Evolutionary conservation across 1,284 basidiomycete species (phyloP).

Genomic region (Tilletia indica): DNA sequence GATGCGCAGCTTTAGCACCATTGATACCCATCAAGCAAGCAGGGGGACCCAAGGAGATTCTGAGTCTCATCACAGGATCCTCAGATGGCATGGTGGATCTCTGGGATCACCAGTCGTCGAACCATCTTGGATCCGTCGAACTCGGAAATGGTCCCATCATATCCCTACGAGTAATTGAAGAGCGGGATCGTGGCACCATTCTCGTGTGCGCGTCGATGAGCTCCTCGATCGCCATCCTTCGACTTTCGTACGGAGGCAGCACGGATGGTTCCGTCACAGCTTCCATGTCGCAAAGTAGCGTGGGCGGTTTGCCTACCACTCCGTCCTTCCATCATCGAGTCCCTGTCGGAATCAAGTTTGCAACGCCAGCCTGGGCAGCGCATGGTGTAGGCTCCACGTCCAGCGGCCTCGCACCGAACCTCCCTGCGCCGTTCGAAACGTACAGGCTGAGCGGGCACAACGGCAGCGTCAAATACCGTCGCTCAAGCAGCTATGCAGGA

Average conservation of each 20-base stretch:
- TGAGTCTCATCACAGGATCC: conserved; percentile 7
- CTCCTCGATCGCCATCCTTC: not conserved
- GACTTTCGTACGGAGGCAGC: not conserved
- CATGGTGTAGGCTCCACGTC: not conserved
- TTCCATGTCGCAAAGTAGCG: conserved; percentile 10
- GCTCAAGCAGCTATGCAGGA: conserved; percentile 6
- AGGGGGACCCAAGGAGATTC: not conserved
- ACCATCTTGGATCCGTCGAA: conserved; percentile 1
- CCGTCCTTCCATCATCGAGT: not conserved
- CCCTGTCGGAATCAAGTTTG: conserved; percentile 13
- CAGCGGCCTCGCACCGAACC: not conserved
- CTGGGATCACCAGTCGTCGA: conserved; percentile 1
- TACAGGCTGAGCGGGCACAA: conserved; percentile 14
- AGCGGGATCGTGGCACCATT: conserved; percentile 1
- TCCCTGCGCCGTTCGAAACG: conserved; percentile 3
- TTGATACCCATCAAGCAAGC: not conserved
- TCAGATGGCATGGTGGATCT: conserved; percentile 10
- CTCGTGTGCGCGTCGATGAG: conserved; percentile 7
- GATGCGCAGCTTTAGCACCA: conserved; percentile 1
- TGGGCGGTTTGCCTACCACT: conserved; percentile 1
- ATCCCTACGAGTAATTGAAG: not conserved
- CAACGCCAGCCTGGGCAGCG: not conserved
- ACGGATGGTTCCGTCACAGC: not conserved
- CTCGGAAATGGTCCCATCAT: conserved; percentile 1
- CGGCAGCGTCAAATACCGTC: conserved; percentile 12